Conservation (phyloP, 805 yeast genomes). For the Metschnikowia gelsemii region DNA sequence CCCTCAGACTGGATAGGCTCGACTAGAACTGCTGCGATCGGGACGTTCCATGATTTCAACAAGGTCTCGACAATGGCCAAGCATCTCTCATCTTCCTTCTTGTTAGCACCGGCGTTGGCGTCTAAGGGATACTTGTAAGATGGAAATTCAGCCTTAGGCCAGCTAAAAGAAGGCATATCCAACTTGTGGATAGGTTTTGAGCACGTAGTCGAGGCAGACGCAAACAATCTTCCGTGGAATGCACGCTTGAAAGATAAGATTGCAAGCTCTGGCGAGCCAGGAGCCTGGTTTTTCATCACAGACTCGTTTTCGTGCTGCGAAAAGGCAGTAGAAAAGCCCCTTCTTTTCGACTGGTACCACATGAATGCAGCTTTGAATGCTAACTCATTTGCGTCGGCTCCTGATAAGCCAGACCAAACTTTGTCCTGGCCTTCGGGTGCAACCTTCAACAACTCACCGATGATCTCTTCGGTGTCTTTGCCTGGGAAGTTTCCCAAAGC, state of each 20-base stretch:
- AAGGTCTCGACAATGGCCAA: conserved; percentile 71
- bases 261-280: conserved; percentile 87
- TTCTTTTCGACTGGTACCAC: conserved; percentile 67
- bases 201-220: conserved; percentile 85
- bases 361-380: conserved; percentile 89
- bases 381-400: conserved; percentile 86
- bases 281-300: conserved; percentile 78
- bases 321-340: conserved; percentile 63
- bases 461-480: conserved; percentile 59
- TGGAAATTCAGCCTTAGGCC: conserved; percentile 98
- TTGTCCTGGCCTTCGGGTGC: conserved; percentile 78
- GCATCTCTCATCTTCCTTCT: conserved; percentile 78
- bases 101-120: conserved; percentile 59
- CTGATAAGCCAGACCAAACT: conserved; percentile 79
- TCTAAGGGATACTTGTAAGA: conserved; percentile 80
- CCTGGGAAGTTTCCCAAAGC: conserved; percentile 64
- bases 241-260: conserved; percentile 83
- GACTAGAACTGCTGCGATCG: conserved; percentile 84
- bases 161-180: conserved; percentile 88
- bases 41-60: conserved; percentile 63
- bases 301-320: conserved; percentile 66
- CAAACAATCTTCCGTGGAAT: conserved; percentile 94
- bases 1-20: conserved; percentile 94
- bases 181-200: conserved; percentile 94
- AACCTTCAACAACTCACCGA: conserved; percentile 49